phyloP scores from a whole-genome alignment of 2,329 filamentous ascomycete genomes.

The Fusarium sp. region DNA sequence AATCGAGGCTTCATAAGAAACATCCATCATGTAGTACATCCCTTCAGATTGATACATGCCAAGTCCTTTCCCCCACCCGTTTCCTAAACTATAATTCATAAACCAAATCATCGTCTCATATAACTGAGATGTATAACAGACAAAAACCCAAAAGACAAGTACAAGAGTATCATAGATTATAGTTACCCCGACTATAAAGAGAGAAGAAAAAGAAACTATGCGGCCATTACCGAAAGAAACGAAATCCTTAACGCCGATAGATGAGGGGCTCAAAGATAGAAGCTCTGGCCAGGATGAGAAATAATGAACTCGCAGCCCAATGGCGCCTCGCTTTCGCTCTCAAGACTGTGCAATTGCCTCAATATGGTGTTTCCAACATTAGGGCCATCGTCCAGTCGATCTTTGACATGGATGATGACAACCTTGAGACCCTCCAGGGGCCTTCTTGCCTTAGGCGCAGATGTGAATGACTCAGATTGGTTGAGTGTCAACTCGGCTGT shows the following conservation, averaged over 20 bases:
- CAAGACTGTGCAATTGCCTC: conserved; percentile 75
- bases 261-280: conserved; percentile 59
- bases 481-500: conserved; percentile 61
- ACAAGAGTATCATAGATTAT: conserved; percentile 21
- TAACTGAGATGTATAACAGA: conserved; percentile 2
- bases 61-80: neutral
- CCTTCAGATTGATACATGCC: conserved; percentile 1
- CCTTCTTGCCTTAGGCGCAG: conserved; percentile 44
- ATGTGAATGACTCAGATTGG: conserved; percentile 53
- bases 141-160: conserved; percentile 15
- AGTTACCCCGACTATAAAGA: conserved; percentile 21
- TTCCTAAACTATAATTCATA: neutral
- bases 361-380: conserved; percentile 75
- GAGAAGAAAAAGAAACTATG: conserved; percentile 10
- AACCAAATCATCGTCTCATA: conserved; percentile 12
- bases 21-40: conserved; percentile 5
- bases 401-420: conserved; percentile 95
- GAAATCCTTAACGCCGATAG: conserved; percentile 15
- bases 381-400: conserved; percentile 80
- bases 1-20: neutral
- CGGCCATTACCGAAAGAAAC: conserved; percentile 13
- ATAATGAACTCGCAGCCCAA: conserved; percentile 86
- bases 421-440: conserved; percentile 81
- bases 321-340: conserved; percentile 72
- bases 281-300: conserved; percentile 73